A percentile compares a stretch with the other conserved stretches of the same genome.
These are phyloP conservation scores for Penicillium dipodomyicola DNA, from an alignment of 495 filamentous ascomycete genomes.

Conservation along the genomic window DNA sequence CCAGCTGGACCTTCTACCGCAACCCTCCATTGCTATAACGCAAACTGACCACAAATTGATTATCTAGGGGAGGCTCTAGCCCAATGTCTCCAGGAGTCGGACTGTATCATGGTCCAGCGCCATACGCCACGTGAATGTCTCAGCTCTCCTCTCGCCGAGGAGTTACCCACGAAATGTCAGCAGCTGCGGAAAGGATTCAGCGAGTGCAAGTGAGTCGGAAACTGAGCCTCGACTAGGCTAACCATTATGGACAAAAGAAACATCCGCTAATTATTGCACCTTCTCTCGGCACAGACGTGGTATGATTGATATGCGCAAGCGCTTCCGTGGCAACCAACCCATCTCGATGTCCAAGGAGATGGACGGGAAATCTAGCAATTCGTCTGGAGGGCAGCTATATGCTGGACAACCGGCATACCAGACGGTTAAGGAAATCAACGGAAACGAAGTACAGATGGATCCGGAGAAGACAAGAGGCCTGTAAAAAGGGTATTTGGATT, in stretches of 20 bases:
- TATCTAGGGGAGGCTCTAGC: slow-evolving; percentile 80
- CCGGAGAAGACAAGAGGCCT: slow-evolving; percentile 50
- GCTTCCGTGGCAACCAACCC: slow-evolving; percentile 94
- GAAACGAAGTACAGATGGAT: slow-evolving; percentile 50
- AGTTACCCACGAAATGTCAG: slow-evolving; percentile 82
- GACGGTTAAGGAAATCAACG: slow-evolving; percentile 47
- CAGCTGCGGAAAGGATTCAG: slow-evolving; percentile 89
- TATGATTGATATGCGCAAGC: slow-evolving; percentile 97
- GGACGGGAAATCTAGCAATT: slow-evolving; percentile 47
- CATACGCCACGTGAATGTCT: slow-evolving; percentile 86
- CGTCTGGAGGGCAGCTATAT: slow-evolving; percentile 62
- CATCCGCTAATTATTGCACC: not conserved
- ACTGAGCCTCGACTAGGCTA: not conserved
- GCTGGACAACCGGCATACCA: slow-evolving; percentile 71
- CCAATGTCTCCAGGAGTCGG: slow-evolving; percentile 88
- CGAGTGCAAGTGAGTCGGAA: slow-evolving; percentile 71
- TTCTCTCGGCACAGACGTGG: slow-evolving; percentile 54
- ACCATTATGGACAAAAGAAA: not conserved
- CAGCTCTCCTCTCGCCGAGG: slow-evolving; percentile 69
- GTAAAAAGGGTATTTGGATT: slow-evolving; percentile 22
- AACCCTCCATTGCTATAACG: no score
- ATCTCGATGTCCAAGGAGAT: slow-evolving; percentile 63
- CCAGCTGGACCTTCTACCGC: slow-evolving; percentile 4
- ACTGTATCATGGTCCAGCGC: slow-evolving; percentile 90
- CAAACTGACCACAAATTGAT: slow-evolving; percentile 17